Evolutionary conservation across 805 yeast species (phyloP), one percentile per base, ranked within the genome.

Genomic region (Suhomyces xylopsoci): DNA sequence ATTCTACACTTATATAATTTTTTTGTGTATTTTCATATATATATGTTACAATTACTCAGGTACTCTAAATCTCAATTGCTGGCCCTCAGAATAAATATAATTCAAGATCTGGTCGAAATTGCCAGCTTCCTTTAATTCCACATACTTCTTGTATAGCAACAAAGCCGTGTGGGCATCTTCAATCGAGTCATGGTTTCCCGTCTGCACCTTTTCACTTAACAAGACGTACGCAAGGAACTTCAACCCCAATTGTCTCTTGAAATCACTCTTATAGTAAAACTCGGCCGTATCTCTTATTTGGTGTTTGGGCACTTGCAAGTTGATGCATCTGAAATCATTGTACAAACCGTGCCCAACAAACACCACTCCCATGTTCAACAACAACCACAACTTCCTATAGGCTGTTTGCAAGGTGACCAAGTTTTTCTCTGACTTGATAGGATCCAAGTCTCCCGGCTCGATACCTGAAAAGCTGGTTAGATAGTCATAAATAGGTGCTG

Each of bases 151-250:
- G 71, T 89, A 96, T 34, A 94, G 71, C 45, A 81, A 68, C 59
- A 94, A 76, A 0, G 99, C 98, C 9, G 96, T 87, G 52, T 78
- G 74, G 0, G 99, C 97, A 73, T 94, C 99, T 64, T 94, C 99
- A 45, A 94, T 91, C 0, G 98, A 93, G 66, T 96, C 98, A 69
- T 94, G 99, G 64, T 93, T 93, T 1, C 94, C 96, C 2, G 83
- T 84, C 67, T 94, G 99, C 30, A 96, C 96, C 47, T 83, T 80
- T 55, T 83, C 84, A 32, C 80, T 81, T 50, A 94, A 74, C 46
- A 93, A 76, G 26, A 83, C 83, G 79, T 91, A 91, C 10, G 96
- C 90, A 65, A 94, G 73, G 65, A 90, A 94, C 63, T 93, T 87
- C 59, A 94, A 78, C 3, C 97, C 89, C 34, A 94, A 74, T 55